Conservation (phyloP, 306 rosid genomes). For the Oxytropis ochrocephala region DNA sequence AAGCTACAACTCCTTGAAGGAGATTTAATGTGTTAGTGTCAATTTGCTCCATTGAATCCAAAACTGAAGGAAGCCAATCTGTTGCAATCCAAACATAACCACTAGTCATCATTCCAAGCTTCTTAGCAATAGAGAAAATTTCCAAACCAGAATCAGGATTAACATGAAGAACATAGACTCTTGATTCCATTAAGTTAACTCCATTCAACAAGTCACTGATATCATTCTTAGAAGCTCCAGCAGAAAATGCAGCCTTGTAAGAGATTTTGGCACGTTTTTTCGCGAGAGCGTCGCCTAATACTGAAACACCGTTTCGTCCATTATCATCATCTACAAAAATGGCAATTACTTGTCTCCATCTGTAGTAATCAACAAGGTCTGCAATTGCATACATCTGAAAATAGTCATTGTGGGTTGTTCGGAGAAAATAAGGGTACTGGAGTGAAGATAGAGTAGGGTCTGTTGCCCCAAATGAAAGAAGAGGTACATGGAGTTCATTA, state of each 20-base stretch:
- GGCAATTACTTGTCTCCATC: constrained; percentile 82
- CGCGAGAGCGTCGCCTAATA: constrained; percentile 66
- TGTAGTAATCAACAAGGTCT: constrained; percentile 48
- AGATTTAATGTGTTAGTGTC: constrained; percentile 40
- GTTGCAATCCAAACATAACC: constrained; percentile 95
- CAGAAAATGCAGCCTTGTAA: constrained; percentile 70
- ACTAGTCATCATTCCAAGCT: constrained; percentile 59
- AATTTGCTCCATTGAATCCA: constrained; percentile 52
- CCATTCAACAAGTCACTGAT: constrained; percentile 52
- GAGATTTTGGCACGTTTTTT: constrained; percentile 71
- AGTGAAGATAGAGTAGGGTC: constrained; percentile 75
- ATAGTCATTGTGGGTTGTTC: constrained; percentile 73
- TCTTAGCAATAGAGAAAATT: constrained; percentile 54
- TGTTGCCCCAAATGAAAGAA: constrained; percentile 83
- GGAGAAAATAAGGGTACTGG: constrained; percentile 74
- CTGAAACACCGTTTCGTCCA: constrained; percentile 78
- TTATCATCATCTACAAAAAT: constrained; percentile 88
- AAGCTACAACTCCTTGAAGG: constrained; percentile 78
- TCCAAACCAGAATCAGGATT: constrained; percentile 81
- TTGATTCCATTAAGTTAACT: constrained; percentile 88
- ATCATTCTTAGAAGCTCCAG: constrained; percentile 34
- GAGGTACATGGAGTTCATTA: constrained; percentile 85
- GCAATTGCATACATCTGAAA: constrained; percentile 83
- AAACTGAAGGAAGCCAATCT: constrained; percentile 81
- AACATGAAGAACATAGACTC: constrained; percentile 82